Percentiles rank a stretch among this genome's conserved stretches.
phyloP scores from a whole-genome alignment of 305 asterid species.

The Vinca major region DNA sequence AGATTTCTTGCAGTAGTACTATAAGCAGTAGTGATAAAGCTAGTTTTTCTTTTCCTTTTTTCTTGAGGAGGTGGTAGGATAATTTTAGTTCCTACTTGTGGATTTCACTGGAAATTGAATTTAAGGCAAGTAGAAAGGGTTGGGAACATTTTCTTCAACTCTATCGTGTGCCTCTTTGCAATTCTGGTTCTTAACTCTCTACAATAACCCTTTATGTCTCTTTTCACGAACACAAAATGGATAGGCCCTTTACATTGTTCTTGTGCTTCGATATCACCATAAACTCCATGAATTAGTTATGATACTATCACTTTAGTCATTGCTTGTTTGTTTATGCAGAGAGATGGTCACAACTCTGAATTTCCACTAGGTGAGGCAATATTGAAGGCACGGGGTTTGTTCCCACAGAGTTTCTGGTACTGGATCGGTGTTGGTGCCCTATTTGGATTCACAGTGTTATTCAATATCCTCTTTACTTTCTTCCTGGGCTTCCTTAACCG shows the following conservation, averaged over 20 bases:
- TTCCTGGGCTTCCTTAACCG: conserved; percentile 74
- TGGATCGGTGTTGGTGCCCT: conserved; percentile 94
- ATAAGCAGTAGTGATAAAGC: neutral
- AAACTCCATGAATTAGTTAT: neutral
- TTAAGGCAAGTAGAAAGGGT: neutral
- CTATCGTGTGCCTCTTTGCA: neutral
- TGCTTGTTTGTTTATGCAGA: conserved; percentile 40
- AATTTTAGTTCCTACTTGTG: neutral
- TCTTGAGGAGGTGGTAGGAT: too few species aligned
- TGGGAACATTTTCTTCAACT: neutral
- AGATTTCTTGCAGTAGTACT: neutral
- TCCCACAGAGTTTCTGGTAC: conserved; percentile 83
- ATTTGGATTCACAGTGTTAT: conserved; percentile 70
- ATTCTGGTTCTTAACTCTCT: neutral
- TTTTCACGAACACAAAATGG: neutral
- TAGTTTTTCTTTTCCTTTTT: neutral
- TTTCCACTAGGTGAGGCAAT: conserved; percentile 65
- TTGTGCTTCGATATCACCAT: neutral
- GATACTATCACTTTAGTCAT: neutral
- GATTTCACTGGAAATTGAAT: neutral
- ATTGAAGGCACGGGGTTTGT: conserved; percentile 72
- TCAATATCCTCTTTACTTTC: conserved; percentile 74
- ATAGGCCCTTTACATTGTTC: neutral
- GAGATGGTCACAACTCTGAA: conserved; percentile 40
- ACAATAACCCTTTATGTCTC: neutral